These are phyloP conservation scores for Lathyrus sativus DNA, from an alignment of 306 rosid species.

Conservation along the genomic window DNA sequence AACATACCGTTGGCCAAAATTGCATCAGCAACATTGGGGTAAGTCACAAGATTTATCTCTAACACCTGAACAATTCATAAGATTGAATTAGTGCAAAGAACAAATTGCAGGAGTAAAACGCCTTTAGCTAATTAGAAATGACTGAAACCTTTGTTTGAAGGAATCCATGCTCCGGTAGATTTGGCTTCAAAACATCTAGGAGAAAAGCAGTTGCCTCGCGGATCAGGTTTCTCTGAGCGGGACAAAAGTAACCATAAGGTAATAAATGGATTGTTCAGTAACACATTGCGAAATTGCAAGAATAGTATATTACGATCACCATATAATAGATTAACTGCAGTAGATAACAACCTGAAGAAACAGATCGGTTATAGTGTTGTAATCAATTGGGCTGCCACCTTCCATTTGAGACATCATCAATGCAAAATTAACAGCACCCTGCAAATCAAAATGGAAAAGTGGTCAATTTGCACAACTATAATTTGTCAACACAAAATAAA, in stretches of 20 bases:
- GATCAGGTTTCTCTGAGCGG: conserved; percentile 84
- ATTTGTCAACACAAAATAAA: conserved; percentile 43
- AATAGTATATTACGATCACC: conserved; percentile 25
- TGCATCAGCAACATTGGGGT: conserved; percentile 98
- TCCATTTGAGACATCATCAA: conserved; percentile 99
- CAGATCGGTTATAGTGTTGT: conserved; percentile 96
- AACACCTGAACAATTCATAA: conserved; percentile 63
- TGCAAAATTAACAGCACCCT: conserved; percentile 99
- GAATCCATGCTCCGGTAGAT: conserved; percentile 88
- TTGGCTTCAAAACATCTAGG: conserved; percentile 94
- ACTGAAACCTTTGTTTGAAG: conserved; percentile 86
- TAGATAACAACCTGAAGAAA: conserved; percentile 82
- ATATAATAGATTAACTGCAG: conserved; percentile 22
- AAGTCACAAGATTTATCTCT: conserved; percentile 95
- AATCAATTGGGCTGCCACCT: conserved; percentile 98
- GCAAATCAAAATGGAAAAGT: conserved; percentile 37
- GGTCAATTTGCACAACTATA: conserved; percentile 9
- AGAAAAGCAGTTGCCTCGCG: conserved; percentile 99
- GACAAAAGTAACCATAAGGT: conserved; percentile 31
- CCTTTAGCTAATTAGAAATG: conserved; percentile 20
- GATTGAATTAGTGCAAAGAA: conserved; percentile 32
- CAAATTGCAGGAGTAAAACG: conserved; percentile 25
- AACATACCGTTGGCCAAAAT: conserved; percentile 99
- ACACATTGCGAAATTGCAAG: conserved; percentile 20
- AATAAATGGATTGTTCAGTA: conserved; percentile 34